Evolutionary conservation across 2,329 filamentous ascomycete species (phyloP).

Genomic region (Claviceps capensis): DNA sequence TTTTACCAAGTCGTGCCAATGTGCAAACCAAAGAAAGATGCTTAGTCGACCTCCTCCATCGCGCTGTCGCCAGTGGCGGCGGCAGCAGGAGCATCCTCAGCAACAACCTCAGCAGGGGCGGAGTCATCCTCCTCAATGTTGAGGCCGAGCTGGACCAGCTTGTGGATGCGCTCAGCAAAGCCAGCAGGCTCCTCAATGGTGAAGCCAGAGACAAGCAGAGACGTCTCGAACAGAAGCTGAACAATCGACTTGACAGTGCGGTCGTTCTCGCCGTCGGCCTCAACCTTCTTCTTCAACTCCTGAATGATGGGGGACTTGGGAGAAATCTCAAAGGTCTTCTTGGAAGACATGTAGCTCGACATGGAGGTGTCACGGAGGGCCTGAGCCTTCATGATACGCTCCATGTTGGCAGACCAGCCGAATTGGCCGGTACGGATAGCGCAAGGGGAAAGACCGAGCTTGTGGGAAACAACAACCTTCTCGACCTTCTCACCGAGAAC

Average conservation of each 20-base stretch:
- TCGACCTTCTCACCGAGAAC: conserved; percentile 98
- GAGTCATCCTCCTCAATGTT: conserved; percentile 92
- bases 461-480: conserved; percentile 99
- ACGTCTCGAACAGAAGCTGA: conserved; percentile 97
- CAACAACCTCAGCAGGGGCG: conserved; percentile 43
- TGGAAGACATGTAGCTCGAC: conserved; percentile 99
- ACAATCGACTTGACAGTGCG: conserved; percentile 98
- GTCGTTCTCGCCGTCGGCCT: conserved; percentile 94
- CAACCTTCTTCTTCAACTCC: conserved; percentile 99
- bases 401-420: conserved; percentile 99
- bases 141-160: conserved; percentile 93
- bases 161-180: conserved; percentile 99
- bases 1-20: conserved; percentile 24
- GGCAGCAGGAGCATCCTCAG: conserved; percentile 41
- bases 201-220: conserved; percentile 95
- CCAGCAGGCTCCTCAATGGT: conserved; percentile 97
- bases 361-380: conserved; percentile 99
- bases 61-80: conserved; percentile 70
- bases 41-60: conserved; percentile 99
- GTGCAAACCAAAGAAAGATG: conserved; percentile 11
- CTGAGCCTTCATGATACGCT: conserved; percentile 99
- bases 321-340: conserved; percentile 99
- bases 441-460: conserved; percentile 86
- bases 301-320: conserved; percentile 94
- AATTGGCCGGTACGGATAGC: conserved; percentile 99